Evolutionary conservation across 805 yeast genomes (phyloP).

Genomic region (Candida nonsorbophila): DNA sequence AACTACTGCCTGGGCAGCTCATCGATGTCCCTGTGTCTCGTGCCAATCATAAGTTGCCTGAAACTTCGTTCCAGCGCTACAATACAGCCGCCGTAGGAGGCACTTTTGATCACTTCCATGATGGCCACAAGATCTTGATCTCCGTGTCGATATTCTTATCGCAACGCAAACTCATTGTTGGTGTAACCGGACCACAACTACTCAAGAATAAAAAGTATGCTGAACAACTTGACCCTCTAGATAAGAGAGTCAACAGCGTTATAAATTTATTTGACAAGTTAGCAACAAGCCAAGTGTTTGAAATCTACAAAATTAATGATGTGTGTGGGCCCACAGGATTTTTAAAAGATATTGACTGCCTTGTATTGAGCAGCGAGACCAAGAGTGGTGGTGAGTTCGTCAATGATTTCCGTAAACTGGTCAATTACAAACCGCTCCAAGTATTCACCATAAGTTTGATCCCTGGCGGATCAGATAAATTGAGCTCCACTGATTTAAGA

Average conservation of each 20-base stretch:
- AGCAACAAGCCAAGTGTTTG: constrained; percentile 43
- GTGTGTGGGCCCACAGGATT: constrained; percentile 92
- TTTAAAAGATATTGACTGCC: constrained; percentile 65
- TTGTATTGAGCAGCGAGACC: constrained; percentile 81
- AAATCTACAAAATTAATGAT: constrained; percentile 66
- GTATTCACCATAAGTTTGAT: constrained; percentile 42
- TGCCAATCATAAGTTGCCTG: constrained; percentile 1
- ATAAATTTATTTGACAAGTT: constrained; percentile 38
- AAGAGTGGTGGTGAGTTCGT: constrained; percentile 66
- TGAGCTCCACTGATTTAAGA: constrained; percentile 82
- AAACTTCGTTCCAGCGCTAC: neutral
- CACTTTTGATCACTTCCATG: constrained; percentile 94
- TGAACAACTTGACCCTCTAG: constrained; percentile 57
- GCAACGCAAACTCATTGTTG: constrained; percentile 55
- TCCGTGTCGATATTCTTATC: constrained; percentile 68
- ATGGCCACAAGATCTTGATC: constrained; percentile 85
- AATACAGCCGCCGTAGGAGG: constrained; percentile 76
- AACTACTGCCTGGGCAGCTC: neutral
- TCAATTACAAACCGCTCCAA: constrained; percentile 47
- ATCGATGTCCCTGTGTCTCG: neutral
- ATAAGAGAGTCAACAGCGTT: constrained; percentile 44
- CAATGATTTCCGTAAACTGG: constrained; percentile 56
- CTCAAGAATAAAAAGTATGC: constrained; percentile 70
- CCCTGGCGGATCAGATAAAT: constrained; percentile 64
- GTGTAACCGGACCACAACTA: constrained; percentile 74